These are phyloP conservation scores for Heracleum sosnowskyi DNA, from an alignment of 129 eudicot genomes.

Conservation along the genomic window DNA sequence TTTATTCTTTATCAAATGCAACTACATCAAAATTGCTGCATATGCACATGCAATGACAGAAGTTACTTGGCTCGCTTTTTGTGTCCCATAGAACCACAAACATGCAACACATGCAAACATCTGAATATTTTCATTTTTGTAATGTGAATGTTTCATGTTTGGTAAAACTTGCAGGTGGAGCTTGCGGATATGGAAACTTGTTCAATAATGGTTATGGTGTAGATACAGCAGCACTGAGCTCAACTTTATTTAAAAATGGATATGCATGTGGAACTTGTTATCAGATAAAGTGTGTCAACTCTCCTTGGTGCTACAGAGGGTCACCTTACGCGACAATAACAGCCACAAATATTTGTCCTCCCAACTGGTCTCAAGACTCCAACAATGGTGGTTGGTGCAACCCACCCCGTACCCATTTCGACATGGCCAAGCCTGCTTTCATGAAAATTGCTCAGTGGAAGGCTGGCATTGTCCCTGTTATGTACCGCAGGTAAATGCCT, in stretches of 20 bases:
- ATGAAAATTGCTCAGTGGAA: constrained; percentile 78
- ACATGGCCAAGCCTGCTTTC: constrained; percentile 90
- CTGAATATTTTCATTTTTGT: not conserved
- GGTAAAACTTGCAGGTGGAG: constrained; percentile 53
- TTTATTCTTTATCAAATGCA: too few relatives aligned
- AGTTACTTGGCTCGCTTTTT: not conserved
- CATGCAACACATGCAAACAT: not conserved
- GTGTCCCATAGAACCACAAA: not conserved
- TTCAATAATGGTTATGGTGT: constrained; percentile 64
- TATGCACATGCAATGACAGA: not conserved
- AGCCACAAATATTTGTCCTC: constrained; percentile 93
- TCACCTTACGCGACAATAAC: constrained; percentile 52
- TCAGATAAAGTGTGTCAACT: constrained; percentile 50
- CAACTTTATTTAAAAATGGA: constrained; percentile 63
- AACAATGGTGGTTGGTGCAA: constrained; percentile 95
- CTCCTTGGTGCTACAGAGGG: constrained; percentile 54
- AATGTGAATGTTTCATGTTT: not conserved
- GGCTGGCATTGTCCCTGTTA: constrained; percentile 83
- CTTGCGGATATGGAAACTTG: constrained; percentile 87
- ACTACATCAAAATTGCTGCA: not conserved
- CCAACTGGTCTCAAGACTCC: constrained; percentile 50
- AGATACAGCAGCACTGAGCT: constrained; percentile 77
- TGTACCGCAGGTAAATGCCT: constrained; percentile 55
- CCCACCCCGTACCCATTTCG: constrained; percentile 88
- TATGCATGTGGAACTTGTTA: constrained; percentile 79